Conservation (phyloP, 345 rosid species). For the Passiflora organensis region DNA sequence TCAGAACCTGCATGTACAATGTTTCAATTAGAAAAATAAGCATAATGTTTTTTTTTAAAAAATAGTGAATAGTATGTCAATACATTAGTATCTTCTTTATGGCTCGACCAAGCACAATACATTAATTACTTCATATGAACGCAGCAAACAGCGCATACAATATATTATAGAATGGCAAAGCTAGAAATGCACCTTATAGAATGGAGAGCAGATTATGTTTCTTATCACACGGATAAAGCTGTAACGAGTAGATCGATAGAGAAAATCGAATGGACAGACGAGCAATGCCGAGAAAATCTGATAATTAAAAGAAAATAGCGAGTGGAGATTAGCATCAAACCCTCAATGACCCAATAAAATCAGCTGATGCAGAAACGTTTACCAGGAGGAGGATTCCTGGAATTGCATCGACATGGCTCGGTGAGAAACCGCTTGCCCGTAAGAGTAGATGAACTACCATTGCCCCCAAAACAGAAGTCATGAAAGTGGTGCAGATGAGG, state of each 20-base stretch:
- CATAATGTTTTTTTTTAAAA: no score
- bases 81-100: no score
- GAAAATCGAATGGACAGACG: constrained; percentile 67
- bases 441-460: constrained; percentile 82
- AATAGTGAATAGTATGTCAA: no score
- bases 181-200: constrained; percentile 51
- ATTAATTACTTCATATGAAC: no score
- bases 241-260: constrained; percentile 76
- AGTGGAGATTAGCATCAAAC: not conserved
- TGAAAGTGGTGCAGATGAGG: constrained; percentile 78
- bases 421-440: constrained; percentile 49
- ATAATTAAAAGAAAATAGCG: not conserved
- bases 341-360: no score
- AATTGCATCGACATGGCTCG: constrained; percentile 59
- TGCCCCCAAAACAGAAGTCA: constrained; percentile 79
- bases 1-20: constrained; percentile 49
- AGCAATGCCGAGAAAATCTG: constrained; percentile 61
- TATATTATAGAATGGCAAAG: no score
- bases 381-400: constrained; percentile 84
- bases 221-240: constrained; percentile 74
- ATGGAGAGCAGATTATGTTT: constrained; percentile 84
- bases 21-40: not conserved
- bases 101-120: no score
- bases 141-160: no score
- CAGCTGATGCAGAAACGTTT: constrained; percentile 1